A percentile compares a stretch with the other conserved stretches of the same genome.
These are phyloP conservation scores for Lepidium africanum DNA, from an alignment of 345 rosid species.

Conservation along the genomic window DNA sequence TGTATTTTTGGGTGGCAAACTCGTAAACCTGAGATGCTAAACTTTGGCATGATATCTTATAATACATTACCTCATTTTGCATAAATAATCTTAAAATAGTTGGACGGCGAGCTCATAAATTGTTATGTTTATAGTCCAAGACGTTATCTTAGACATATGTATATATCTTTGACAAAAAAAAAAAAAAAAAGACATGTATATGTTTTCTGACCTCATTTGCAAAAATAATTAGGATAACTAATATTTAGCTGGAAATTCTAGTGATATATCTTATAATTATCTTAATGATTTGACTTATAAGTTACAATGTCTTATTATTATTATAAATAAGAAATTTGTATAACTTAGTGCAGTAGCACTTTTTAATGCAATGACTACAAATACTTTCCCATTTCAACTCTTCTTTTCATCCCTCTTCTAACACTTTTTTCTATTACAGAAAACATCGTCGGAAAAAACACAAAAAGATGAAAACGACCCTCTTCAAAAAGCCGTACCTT, in stretches of 20 bases:
- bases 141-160: neutral
- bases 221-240: neutral
- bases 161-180: too few relatives aligned
- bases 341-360: conserved; percentile 33
- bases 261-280: neutral
- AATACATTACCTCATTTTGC: neutral
- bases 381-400: conserved; percentile 14
- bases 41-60: neutral
- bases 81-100: neutral
- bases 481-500: conserved; percentile 21
- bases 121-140: neutral
- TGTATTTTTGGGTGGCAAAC: conserved; percentile 1
- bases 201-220: neutral
- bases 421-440: neutral
- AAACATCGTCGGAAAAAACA: neutral
- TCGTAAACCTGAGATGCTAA: neutral
- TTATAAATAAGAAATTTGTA: neutral
- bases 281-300: conserved; percentile 16
- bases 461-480: conserved; percentile 29
- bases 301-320: neutral
- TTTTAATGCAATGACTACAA: conserved; percentile 32
- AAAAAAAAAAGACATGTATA: too few relatives aligned
- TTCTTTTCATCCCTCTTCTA: neutral
- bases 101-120: conserved; percentile 6
- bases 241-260: conserved; percentile 16